A percentile compares a stretch with the other conserved stretches of the same genome.
phyloP scores from a whole-genome alignment of 1,284 basidiomycete genomes.

The Phlebopus sp. region DNA sequence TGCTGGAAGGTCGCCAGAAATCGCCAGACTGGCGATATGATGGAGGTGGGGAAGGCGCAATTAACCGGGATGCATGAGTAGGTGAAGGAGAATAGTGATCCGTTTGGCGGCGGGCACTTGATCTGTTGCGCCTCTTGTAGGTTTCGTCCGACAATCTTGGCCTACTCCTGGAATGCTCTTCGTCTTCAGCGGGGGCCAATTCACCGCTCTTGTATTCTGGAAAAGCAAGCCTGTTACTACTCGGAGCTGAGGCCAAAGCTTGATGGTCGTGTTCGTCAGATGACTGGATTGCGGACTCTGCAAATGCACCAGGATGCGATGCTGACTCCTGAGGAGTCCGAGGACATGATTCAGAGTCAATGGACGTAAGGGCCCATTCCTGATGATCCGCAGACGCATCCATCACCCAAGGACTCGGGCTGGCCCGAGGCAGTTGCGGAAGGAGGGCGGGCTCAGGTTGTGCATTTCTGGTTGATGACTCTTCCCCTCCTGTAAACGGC shows the following conservation, averaged over 20 bases:
- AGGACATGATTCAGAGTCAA: conserved; percentile 14
- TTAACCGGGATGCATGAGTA: conserved; percentile 3
- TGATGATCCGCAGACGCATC: conserved; percentile 5
- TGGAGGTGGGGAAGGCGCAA: conserved; percentile 6
- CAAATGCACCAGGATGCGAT: conserved; percentile 3
- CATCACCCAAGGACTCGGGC: conserved; percentile 10
- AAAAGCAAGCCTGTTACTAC: not conserved
- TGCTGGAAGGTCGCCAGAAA: conserved; percentile 8
- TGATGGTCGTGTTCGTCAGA: conserved; percentile 3
- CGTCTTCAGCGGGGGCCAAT: conserved; percentile 7
- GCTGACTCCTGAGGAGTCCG: conserved; percentile 10
- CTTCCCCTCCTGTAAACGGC: conserved; percentile 1
- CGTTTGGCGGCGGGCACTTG: not conserved
- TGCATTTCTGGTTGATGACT: not conserved
- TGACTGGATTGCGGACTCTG: conserved; percentile 1
- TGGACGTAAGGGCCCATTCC: conserved; percentile 5
- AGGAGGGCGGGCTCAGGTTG: not conserved
- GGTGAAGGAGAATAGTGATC: conserved; percentile 15
- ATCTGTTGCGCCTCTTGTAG: conserved; percentile 4
- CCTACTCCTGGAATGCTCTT: conserved; percentile 10
- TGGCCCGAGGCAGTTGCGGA: not conserved
- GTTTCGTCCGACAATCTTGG: conserved; percentile 12
- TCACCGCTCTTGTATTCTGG: too few species aligned
- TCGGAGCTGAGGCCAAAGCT: not conserved
- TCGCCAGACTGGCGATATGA: conserved; percentile 1